Conservation (phyloP, 768 basidiomycete species). For the Phylloporus sp. region DNA sequence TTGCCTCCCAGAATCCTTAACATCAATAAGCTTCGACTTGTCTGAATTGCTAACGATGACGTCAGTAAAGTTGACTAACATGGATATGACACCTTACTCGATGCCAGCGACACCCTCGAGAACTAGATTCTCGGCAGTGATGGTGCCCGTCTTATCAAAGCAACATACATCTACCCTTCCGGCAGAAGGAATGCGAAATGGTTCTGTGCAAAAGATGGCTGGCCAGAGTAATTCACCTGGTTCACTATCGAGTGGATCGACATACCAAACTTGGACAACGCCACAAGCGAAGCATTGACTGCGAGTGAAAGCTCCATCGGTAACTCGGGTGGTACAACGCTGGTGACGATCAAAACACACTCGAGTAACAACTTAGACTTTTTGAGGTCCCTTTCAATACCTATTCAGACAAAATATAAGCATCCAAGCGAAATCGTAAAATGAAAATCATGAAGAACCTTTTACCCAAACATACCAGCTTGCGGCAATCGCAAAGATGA, state of each 20-base stretch:
- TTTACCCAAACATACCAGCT: constrained; percentile 98
- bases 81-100: constrained; percentile 53
- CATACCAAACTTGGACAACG: constrained; percentile 87
- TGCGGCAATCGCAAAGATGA: constrained; percentile 96
- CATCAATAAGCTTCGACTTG: constrained; percentile 64
- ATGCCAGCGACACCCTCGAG: constrained; percentile 92
- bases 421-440: neutral
- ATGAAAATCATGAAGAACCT: constrained; percentile 46
- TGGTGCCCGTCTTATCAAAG: constrained; percentile 99
- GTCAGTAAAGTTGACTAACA: neutral
- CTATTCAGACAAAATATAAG: constrained; percentile 35
- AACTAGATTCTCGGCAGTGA: constrained; percentile 93
- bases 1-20: constrained; percentile 70
- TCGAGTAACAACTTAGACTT: constrained; percentile 94
- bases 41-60: constrained; percentile 47
- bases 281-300: constrained; percentile 92
- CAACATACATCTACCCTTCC: constrained; percentile 98
- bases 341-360: constrained; percentile 94
- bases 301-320: constrained; percentile 98
- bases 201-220: constrained; percentile 99
- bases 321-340: constrained; percentile 94
- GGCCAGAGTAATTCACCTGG: constrained; percentile 1
- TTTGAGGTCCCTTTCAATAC: constrained; percentile 87
- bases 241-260: constrained; percentile 3
- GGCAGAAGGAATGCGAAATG: constrained; percentile 94